Base-by-base conservation (phyloP, 2,329 filamentous ascomycete species). In the Microsporum audouinii region DNA sequence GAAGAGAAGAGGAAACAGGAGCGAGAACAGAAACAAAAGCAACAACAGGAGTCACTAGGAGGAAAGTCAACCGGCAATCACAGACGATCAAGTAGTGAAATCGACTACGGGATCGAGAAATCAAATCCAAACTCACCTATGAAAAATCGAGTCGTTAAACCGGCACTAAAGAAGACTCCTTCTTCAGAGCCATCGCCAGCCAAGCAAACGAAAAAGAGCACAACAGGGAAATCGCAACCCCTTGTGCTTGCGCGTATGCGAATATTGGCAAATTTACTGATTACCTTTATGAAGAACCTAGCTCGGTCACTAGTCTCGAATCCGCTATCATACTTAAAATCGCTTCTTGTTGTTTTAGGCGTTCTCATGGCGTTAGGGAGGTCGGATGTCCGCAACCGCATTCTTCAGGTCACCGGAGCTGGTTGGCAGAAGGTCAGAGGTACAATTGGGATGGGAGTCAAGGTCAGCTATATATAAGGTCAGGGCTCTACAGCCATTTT, bases 391-490 rank as follows among this genome's bases (percentile, higher is more conserved):
- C 83, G 91, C 45, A 85, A 95, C 66, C 82, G 88, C 65, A 73
- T 96, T 39, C 81, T 85, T 71, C 81, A 85, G 60, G 78, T 91
- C 41, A 70, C 95, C 49, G 82, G 82, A 43, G 78, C 81, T 33
- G 85, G 84, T 7, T 95, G 90, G 90, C 82, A 83, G 60, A 96
- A 95, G 76, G 77, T 96, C 45, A 85, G 83, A 71, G 82, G 85
- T 53, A 97, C 94, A 0, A 86, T 92, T 3, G 91, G 91, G 1
- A 97, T 97, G 92, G 94, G 92, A 1, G 88, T 95, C 65, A 97
- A 96, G 78, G 91, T 97, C 69, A 95, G 88, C 72, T 97, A 97
- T 76, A 95, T 99, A 63, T 97, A 65, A 62, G 45, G 17, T 14
- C 14, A 57, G 34, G 17, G 47, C 27, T 27, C 3, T n/a, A 14